phyloP scores from a whole-genome alignment of 352 stramenopile species.

The Phytophthora kernoviae region DNA sequence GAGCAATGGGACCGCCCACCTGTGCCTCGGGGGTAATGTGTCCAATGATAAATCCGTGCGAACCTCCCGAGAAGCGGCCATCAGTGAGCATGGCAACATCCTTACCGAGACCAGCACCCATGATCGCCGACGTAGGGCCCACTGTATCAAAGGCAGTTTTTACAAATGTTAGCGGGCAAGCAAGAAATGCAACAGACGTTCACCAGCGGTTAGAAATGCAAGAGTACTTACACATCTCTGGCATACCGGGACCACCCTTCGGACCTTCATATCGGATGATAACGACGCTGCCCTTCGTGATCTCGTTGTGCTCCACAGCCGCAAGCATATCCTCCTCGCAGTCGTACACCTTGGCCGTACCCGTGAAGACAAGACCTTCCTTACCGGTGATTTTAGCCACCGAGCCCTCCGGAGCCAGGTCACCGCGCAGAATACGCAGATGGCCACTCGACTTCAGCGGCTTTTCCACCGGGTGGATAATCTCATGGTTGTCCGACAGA shows the following conservation, averaged over 20 bases:
- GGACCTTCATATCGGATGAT: conserved; percentile 99
- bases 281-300: conserved; percentile 96
- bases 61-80: conserved; percentile 97
- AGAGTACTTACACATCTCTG: conserved; percentile 93
- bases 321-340: conserved; percentile 97
- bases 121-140: conserved; percentile 96
- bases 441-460: conserved; percentile 94
- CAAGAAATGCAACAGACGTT: background rate
- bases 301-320: conserved; percentile 87
- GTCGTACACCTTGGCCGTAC: conserved; percentile 93
- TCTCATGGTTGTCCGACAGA: conserved; percentile 95
- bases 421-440: conserved; percentile 97
- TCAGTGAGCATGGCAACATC: conserved; percentile 98
- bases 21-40: conserved; percentile 99
- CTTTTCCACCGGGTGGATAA: conserved; percentile 94
- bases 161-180: background rate
- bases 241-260: conserved; percentile 97
- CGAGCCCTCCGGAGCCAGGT: conserved; percentile 95
- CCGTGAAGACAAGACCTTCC: conserved; percentile 85
- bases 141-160: conserved; percentile 45
- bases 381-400: conserved; percentile 97
- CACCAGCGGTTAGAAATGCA: background rate
- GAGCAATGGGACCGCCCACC: conserved; percentile 96
- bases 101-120: conserved; percentile 97
- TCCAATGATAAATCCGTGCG: conserved; percentile 98